These are phyloP conservation scores for Dactylellina haptotyla DNA, from an alignment of 2,329 filamentous ascomycete genomes.

Conservation along the genomic window DNA sequence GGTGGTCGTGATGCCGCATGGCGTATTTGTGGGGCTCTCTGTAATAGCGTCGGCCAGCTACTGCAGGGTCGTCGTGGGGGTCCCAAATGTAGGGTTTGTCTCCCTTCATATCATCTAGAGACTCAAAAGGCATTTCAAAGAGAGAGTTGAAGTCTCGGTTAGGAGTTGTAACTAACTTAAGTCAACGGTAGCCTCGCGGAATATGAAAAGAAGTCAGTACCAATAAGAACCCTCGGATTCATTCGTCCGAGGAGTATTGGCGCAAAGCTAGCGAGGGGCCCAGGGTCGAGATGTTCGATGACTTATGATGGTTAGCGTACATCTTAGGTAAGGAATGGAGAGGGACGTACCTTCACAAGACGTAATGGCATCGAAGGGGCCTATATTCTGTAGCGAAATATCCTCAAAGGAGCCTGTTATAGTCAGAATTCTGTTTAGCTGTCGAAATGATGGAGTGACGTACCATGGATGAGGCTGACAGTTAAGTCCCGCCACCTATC, in stretches of 20 bases:
- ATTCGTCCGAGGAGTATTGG: slow-evolving; percentile 55
- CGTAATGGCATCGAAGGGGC: slow-evolving; percentile 56
- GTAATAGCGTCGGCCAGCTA: slow-evolving; percentile 39
- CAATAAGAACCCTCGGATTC: slow-evolving; percentile 53
- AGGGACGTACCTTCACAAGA: slow-evolving; percentile 56
- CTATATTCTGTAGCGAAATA: slow-evolving; percentile 45
- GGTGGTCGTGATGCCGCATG: slow-evolving; percentile 58
- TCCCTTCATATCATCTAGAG: slow-evolving; percentile 16
- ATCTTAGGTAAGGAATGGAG: slow-evolving; percentile 8
- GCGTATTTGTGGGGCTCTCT: slow-evolving; percentile 53
- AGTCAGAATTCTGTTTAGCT: neutral
- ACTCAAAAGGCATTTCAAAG: slow-evolving; percentile 56
- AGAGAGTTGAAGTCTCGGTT: slow-evolving; percentile 58
- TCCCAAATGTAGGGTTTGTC: slow-evolving; percentile 44
- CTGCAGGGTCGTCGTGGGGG: slow-evolving; percentile 38
- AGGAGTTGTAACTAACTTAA: slow-evolving; percentile 56
- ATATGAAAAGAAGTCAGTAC: neutral
- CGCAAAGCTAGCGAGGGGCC: slow-evolving; percentile 55
- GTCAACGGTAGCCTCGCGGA: neutral
- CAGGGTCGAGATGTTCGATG: slow-evolving; percentile 58
- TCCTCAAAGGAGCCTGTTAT: slow-evolving; percentile 55
- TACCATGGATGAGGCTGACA: slow-evolving; percentile 56
- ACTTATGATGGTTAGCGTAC: slow-evolving; percentile 42
- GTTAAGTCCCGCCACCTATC: slow-evolving; percentile 56
- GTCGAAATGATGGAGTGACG: neutral